These are phyloP conservation scores for Solioccasus polychromus DNA, from an alignment of 768 basidiomycete genomes.

Conservation along the genomic window DNA sequence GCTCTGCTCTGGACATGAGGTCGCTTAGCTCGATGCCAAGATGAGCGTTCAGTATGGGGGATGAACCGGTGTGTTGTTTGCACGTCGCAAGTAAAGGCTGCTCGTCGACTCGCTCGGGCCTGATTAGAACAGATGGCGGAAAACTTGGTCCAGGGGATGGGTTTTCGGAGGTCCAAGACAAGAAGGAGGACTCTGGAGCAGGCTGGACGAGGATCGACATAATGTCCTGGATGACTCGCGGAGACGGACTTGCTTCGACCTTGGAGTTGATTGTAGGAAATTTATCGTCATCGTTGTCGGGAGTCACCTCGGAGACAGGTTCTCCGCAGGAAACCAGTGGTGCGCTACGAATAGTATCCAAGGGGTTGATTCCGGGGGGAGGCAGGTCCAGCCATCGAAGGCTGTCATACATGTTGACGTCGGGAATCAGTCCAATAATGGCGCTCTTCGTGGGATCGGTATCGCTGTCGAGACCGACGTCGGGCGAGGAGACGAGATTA, in stretches of 20 bases:
- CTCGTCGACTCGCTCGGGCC: too few relatives aligned
- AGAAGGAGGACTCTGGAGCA: constrained; percentile 7
- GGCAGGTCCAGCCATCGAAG: constrained; percentile 16
- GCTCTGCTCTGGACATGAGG: constrained; percentile 52
- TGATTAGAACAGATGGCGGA: too few relatives aligned
- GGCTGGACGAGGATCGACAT: constrained; percentile 29
- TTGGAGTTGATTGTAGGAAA: background rate
- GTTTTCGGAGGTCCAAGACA: constrained; percentile 4
- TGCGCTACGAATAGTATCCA: constrained; percentile 31
- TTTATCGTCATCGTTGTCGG: background rate
- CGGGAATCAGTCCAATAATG: constrained; percentile 29
- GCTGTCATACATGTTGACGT: constrained; percentile 35
- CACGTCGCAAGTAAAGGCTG: too few relatives aligned
- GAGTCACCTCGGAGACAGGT: background rate
- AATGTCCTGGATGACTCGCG: constrained; percentile 31
- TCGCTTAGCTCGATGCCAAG: constrained; percentile 54
- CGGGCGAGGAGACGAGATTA: background rate
- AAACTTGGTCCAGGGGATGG: background rate
- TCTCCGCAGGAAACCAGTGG: constrained; percentile 2
- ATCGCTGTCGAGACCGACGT: constrained; percentile 8
- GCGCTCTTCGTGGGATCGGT: constrained; percentile 9
- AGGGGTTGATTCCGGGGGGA: constrained; percentile 37
- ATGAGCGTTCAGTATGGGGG: constrained; percentile 65
- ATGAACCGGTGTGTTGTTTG: constrained; percentile 16
- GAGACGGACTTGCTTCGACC: constrained; percentile 20